phyloP scores from a whole-genome alignment of 2,329 filamentous ascomycete genomes.

The Coniella lustricola region DNA sequence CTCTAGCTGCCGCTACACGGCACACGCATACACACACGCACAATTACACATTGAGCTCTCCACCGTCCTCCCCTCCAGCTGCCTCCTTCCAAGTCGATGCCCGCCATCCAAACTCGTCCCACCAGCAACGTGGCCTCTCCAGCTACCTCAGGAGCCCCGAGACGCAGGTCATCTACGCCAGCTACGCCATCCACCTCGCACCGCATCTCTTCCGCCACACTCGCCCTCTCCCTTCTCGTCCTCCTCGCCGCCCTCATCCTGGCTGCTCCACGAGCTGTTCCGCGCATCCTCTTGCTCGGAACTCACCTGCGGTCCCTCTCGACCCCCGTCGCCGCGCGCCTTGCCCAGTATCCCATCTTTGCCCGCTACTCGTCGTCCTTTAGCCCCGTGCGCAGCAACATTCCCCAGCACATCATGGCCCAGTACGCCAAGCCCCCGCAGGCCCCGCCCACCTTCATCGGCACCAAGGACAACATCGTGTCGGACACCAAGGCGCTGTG shows the following conservation, averaged over 20 bases:
- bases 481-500: constrained; percentile 61
- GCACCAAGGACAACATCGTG: constrained; percentile 62
- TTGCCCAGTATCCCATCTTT: constrained; percentile 25
- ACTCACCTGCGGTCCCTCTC: constrained; percentile 41
- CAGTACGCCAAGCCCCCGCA: constrained; percentile 70
- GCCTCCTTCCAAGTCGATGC: not conserved
- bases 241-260: constrained; percentile 52
- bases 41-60: constrained; percentile 8
- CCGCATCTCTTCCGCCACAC: constrained; percentile 43
- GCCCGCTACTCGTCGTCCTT: constrained; percentile 25
- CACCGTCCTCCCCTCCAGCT: not conserved
- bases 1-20: not conserved
- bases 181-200: constrained; percentile 29
- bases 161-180: constrained; percentile 13
- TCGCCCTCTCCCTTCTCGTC: constrained; percentile 55
- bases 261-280: constrained; percentile 55
- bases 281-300: constrained; percentile 52
- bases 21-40: too few species aligned
- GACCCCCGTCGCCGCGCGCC: constrained; percentile 16
- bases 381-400: constrained; percentile 27
- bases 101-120: constrained; percentile 17
- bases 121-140: constrained; percentile 33
- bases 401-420: constrained; percentile 54
- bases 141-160: constrained; percentile 18
- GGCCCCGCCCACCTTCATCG: constrained; percentile 69